These are phyloP conservation scores for Tieghemiomyces parasiticus DNA, from an alignment of 192 early-diverging fungal species.

Conservation along the genomic window DNA sequence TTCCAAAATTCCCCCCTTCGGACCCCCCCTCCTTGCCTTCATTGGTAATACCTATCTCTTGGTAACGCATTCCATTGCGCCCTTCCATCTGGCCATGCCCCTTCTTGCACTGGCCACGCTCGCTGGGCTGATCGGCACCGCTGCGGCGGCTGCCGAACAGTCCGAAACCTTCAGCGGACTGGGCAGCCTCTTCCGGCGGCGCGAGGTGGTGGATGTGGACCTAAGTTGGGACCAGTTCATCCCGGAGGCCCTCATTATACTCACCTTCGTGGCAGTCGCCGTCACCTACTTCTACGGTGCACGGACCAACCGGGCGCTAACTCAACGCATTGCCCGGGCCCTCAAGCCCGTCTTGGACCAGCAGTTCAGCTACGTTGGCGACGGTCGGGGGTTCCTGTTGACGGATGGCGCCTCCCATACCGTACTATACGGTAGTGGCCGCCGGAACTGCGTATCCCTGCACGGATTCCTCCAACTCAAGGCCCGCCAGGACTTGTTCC, in stretches of 20 bases:
- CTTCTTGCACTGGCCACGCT: too few relatives aligned
- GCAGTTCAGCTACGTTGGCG: conserved; percentile 61
- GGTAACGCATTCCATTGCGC: too few relatives aligned
- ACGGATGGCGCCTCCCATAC: conserved; percentile 60
- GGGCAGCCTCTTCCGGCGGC: too few relatives aligned
- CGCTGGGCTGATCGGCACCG: too few relatives aligned
- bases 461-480: conserved; percentile 42
- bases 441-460: conserved; percentile 45
- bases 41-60: too few relatives aligned
- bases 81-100: too few relatives aligned
- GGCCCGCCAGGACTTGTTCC: conserved; percentile 27
- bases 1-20: too few relatives aligned
- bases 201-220: neutral
- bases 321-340: conserved; percentile 17
- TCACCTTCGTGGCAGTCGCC: neutral
- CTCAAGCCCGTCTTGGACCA: conserved; percentile 26
- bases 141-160: too few relatives aligned
- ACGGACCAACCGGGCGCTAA: conserved; percentile 18
- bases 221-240: neutral
- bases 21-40: too few relatives aligned
- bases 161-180: too few relatives aligned
- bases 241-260: neutral
- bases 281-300: conserved; percentile 24
- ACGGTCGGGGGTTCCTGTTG: conserved; percentile 29
- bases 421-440: conserved; percentile 62